Evolutionary conservation across 768 basidiomycete genomes (phyloP).

Genomic region (Asterophora parasitica): DNA sequence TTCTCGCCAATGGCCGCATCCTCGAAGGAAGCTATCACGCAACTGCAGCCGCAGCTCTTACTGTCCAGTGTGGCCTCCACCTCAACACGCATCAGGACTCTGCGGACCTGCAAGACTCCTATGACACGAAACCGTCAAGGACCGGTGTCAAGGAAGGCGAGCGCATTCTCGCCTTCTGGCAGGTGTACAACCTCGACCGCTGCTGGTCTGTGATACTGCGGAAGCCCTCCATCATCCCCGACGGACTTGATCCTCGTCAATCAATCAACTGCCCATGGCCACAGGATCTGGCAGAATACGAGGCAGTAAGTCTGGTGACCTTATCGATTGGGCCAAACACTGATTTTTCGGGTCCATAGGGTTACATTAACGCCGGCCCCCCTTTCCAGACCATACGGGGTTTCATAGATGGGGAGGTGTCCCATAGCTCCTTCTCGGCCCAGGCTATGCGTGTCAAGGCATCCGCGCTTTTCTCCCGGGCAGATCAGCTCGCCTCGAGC

Average conservation of each 20-base stretch:
- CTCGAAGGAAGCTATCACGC: slow-evolving; percentile 78
- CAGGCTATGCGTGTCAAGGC: slow-evolving; percentile 69
- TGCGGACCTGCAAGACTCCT: slow-evolving; percentile 30
- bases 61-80: slow-evolving; percentile 71
- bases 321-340: slow-evolving; percentile 2
- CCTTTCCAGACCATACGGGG: slow-evolving; percentile 56
- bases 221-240: slow-evolving; percentile 61
- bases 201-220: slow-evolving; percentile 77
- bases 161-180: slow-evolving; percentile 76
- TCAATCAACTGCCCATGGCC: slow-evolving; percentile 77
- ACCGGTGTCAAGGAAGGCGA: slow-evolving; percentile 63
- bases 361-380: slow-evolving; percentile 46
- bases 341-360: slow-evolving; percentile 34
- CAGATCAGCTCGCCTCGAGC: slow-evolving; percentile 52
- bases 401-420: slow-evolving; percentile 58
- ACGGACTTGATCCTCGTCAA: slow-evolving; percentile 51
- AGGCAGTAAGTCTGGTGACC: slow-evolving; percentile 44
- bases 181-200: slow-evolving; percentile 74
- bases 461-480: slow-evolving; percentile 68
- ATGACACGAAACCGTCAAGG: slow-evolving; percentile 54
- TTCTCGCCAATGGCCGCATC: slow-evolving; percentile 68
- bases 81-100: slow-evolving; percentile 31
- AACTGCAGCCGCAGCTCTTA: slow-evolving; percentile 67
- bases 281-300: slow-evolving; percentile 66
- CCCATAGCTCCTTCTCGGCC: slow-evolving; percentile 55